A percentile compares a stretch with the other conserved stretches of the same genome.
These are phyloP conservation scores for Blastocrithidia nonstop DNA, from an alignment of 208 protist genomes.

Conservation along the genomic window DNA sequence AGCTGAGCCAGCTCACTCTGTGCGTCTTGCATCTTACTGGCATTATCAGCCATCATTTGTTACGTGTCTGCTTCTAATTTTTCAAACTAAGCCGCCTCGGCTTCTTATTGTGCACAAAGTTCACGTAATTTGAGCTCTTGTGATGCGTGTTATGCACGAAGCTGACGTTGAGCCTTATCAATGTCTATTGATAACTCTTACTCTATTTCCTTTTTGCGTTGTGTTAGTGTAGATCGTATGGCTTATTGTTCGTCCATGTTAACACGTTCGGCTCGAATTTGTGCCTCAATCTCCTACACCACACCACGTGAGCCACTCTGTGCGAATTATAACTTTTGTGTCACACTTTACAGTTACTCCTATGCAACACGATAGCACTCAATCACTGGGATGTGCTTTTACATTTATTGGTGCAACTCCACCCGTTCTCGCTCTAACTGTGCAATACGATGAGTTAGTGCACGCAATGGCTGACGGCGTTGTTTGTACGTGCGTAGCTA, in stretches of 20 bases:
- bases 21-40: slow-evolving; percentile 27
- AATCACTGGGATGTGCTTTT: slow-evolving; percentile 19
- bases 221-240: slow-evolving; percentile 10
- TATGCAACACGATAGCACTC: slow-evolving; percentile 38
- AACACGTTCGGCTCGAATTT: slow-evolving; percentile 13
- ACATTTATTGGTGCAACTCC: slow-evolving; percentile 18
- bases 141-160: slow-evolving; percentile 35
- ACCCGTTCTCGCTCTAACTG: slow-evolving; percentile 26
- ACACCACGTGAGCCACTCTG: slow-evolving; percentile 5
- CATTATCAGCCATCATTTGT: slow-evolving; percentile 32
- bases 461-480: slow-evolving; percentile 30
- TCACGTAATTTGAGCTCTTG: slow-evolving; percentile 20
- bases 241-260: slow-evolving; percentile 14
- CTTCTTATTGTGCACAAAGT: slow-evolving; percentile 32
- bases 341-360: slow-evolving; percentile 23
- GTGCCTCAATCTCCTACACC: slow-evolving; percentile 17
- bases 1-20: slow-evolving; percentile 42
- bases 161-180: slow-evolving; percentile 14
- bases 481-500: slow-evolving; percentile 31
- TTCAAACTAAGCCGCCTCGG: slow-evolving; percentile 45
- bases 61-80: slow-evolving; percentile 59
- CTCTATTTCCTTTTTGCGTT: slow-evolving; percentile 17
- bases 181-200: slow-evolving; percentile 18
- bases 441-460: slow-evolving; percentile 16
- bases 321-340: slow-evolving; percentile 26